Conservation (phyloP, 164 flowering plant genomes). For the Macadamia tetraphylla region DNA sequence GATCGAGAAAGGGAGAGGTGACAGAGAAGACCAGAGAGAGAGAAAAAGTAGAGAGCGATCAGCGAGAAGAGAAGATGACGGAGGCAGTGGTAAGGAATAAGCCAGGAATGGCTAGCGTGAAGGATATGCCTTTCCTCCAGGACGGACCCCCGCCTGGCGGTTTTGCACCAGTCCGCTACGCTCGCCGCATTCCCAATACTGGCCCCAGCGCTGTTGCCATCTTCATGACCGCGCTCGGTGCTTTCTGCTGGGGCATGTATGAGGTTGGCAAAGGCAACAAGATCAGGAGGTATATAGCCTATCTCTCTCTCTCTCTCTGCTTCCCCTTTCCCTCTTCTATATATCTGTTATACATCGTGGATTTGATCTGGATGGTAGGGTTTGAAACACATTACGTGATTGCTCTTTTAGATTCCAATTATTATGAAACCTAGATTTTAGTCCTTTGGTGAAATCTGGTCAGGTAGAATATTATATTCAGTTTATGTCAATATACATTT, state of each 20-base stretch:
- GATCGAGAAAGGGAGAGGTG: no score
- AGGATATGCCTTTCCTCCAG: slow-evolving; percentile 96
- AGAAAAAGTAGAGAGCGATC: no score
- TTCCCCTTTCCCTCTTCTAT: no score
- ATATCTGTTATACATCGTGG: no score
- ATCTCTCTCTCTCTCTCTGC: background rate
- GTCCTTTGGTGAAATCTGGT: background rate
- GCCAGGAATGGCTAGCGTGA: slow-evolving; percentile 95
- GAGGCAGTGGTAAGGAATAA: slow-evolving; percentile 83
- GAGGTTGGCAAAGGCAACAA: slow-evolving; percentile 94
- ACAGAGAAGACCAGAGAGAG: no score
- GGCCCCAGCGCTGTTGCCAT: slow-evolving; percentile 95
- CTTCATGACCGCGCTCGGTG: slow-evolving; percentile 70
- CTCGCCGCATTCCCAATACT: slow-evolving; percentile 80
- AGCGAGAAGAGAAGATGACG: slow-evolving; percentile 53
- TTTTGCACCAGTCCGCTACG: slow-evolving; percentile 83
- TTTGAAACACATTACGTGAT: background rate
- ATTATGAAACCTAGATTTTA: background rate
- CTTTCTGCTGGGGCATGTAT: slow-evolving; percentile 93
- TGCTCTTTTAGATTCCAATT: background rate
- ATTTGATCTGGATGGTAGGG: background rate
- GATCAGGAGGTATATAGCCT: slow-evolving; percentile 59
- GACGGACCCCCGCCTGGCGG: slow-evolving; percentile 99
- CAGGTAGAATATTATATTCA: no score
- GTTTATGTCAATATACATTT: no score